These are phyloP conservation scores for Chenopodium formosanum DNA, from an alignment of 148 eudicot genomes.

Conservation along the genomic window DNA sequence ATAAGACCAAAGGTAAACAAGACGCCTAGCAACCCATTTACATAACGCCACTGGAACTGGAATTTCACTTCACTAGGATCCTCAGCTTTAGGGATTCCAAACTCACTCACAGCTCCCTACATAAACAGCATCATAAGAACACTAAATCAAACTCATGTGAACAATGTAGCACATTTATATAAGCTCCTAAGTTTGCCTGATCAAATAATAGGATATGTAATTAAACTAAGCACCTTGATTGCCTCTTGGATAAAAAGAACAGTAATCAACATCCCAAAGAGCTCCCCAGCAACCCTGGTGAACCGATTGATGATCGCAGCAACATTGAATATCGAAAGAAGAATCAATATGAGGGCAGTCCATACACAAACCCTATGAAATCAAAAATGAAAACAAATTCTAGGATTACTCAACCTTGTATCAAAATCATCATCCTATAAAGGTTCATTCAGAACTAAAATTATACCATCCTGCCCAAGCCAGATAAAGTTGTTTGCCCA, in stretches of 20 bases:
- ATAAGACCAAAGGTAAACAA: slow-evolving; percentile 66
- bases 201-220: not conserved
- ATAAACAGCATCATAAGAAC: not conserved
- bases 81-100: slow-evolving; percentile 39
- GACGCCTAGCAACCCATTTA: slow-evolving; percentile 66
- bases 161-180: not conserved
- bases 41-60: slow-evolving; percentile 64
- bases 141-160: not conserved
- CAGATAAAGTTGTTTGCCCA: slow-evolving; percentile 52
- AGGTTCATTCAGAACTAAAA: too few species aligned
- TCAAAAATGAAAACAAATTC: too few species aligned
- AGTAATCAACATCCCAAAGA: slow-evolving; percentile 65
- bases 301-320: slow-evolving; percentile 53
- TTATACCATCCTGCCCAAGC: slow-evolving; percentile 76
- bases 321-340: slow-evolving; percentile 55
- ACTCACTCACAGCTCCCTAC: slow-evolving; percentile 61
- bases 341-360: slow-evolving; percentile 55
- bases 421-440: not conserved
- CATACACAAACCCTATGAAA: slow-evolving; percentile 65
- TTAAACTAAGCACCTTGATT: slow-evolving; percentile 16
- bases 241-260: slow-evolving; percentile 79
- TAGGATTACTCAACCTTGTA: not conserved
- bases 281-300: slow-evolving; percentile 71
- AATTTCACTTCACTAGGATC: slow-evolving; percentile 29
- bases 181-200: not conserved